phyloP scores from a whole-genome alignment of 129 eudicot species.

The Tanacetum coccineum region DNA sequence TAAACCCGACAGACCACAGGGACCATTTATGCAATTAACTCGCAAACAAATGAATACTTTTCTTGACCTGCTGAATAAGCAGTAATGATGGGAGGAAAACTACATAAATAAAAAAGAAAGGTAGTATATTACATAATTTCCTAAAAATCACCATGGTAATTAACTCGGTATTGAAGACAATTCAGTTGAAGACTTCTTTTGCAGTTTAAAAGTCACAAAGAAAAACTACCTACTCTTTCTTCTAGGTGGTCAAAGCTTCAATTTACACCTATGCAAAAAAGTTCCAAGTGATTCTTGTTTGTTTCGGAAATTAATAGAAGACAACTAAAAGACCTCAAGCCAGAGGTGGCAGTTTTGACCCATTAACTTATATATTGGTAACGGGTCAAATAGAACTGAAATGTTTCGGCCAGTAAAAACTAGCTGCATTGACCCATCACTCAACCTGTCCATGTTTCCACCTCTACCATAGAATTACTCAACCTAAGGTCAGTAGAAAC shows the following conservation, averaged over 20 bases:
- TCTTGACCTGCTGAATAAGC: too few relatives aligned
- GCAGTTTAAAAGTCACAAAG: not conserved
- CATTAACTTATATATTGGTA: not conserved
- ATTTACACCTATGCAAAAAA: not conserved
- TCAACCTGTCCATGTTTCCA: not conserved
- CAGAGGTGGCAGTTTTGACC: not conserved
- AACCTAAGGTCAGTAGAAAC: not conserved
- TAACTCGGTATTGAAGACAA: not conserved
- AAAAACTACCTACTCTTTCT: not conserved
- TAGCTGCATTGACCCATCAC: not conserved
- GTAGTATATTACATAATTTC: not conserved
- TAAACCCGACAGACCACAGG: too few relatives aligned
- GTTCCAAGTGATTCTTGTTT: not conserved
- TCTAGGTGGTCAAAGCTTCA: not conserved
- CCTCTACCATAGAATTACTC: not conserved
- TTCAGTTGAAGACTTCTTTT: not conserved
- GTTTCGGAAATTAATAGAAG: too few relatives aligned
- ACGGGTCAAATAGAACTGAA: too few relatives aligned
- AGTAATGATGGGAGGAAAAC: not conserved
- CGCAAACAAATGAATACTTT: not conserved
- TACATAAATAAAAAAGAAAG: not conserved
- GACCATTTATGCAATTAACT: too few relatives aligned
- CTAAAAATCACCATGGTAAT: not conserved
- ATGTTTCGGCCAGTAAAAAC: too few relatives aligned
- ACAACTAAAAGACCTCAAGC: not conserved